phyloP scores from a whole-genome alignment of 441 rosid species.

The Erodium trifolium region DNA sequence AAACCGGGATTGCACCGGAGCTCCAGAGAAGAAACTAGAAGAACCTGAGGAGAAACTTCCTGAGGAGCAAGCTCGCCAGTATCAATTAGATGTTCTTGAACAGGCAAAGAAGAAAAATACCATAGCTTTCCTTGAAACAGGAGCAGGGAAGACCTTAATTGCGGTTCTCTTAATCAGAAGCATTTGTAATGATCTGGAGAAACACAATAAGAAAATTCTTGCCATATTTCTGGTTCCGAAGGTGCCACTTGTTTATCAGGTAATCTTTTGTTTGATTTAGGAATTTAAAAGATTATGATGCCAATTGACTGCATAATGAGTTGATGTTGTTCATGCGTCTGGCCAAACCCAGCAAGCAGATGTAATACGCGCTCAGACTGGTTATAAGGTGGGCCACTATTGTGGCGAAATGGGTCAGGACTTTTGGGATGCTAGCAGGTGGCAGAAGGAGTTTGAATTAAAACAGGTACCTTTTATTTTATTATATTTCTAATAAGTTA shows the following conservation, averaged over 20 bases:
- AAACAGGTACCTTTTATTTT: slow-evolving; percentile 55
- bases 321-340: slow-evolving; percentile 19
- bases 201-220: slow-evolving; percentile 69
- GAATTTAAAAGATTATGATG: slow-evolving; percentile 13
- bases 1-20: slow-evolving; percentile 37
- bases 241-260: slow-evolving; percentile 99
- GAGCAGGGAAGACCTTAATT: slow-evolving; percentile 97
- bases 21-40: slow-evolving; percentile 44
- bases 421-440: slow-evolving; percentile 93
- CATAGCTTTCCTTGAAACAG: slow-evolving; percentile 96
- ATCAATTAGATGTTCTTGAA: slow-evolving; percentile 95
- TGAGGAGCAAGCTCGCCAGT: slow-evolving; percentile 86
- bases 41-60: slow-evolving; percentile 63
- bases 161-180: slow-evolving; percentile 88
- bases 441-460: slow-evolving; percentile 94
- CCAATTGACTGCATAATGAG: slow-evolving; percentile 12
- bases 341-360: slow-evolving; percentile 80
- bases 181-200: slow-evolving; percentile 49
- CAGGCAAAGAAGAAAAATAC: slow-evolving; percentile 91
- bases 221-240: slow-evolving; percentile 97
- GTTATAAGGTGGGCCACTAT: slow-evolving; percentile 77
- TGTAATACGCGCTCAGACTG: slow-evolving; percentile 77
- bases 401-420: slow-evolving; percentile 99
- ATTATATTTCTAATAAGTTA: slow-evolving; percentile 9
- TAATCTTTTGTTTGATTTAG: slow-evolving; percentile 23